Evolutionary conservation across 176 grass and related monocot species (phyloP).

Genomic region (Chrysopogon serrulatus): DNA sequence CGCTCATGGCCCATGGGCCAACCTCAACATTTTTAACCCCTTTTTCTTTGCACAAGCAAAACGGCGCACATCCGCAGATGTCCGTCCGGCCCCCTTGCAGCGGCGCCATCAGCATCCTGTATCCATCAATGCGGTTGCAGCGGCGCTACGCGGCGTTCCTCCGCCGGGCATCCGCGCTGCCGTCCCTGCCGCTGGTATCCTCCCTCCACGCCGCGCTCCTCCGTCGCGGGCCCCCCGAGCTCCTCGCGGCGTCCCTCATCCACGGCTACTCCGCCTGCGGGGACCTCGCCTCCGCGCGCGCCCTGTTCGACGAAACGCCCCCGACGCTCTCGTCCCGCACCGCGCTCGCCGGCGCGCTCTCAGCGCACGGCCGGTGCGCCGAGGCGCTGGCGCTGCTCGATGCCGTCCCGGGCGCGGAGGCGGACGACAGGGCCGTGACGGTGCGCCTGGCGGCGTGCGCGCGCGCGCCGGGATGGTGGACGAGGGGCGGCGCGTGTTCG

Average conservation of each 20-base stretch:
- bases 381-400: constrained; percentile 32
- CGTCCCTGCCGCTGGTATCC: constrained; percentile 19
- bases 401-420: not conserved
- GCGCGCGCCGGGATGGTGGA: constrained; percentile 37
- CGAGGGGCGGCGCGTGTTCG: constrained; percentile 44
- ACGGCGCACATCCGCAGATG: too few species aligned
- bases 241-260: constrained; percentile 28
- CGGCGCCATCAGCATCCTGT: not conserved
- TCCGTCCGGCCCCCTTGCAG: too few species aligned
- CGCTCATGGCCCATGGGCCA: too few species aligned
- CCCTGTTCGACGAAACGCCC: constrained; percentile 30
- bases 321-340: constrained; percentile 35
- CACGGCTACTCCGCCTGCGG: not conserved
- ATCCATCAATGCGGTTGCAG: constrained; percentile 2
- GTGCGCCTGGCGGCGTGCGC: constrained; percentile 51
- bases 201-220: constrained; percentile 26
- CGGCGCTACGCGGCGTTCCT: constrained; percentile 28
- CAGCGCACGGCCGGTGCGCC: constrained; percentile 37
- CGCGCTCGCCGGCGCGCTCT: constrained; percentile 34
- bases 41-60: too few species aligned
- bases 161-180: constrained; percentile 18
- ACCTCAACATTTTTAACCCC: too few species aligned
- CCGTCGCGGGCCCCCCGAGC: not conserved
- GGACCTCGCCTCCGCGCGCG: constrained; percentile 2
- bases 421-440: constrained; percentile 35